Conservation (phyloP, 1,284 basidiomycete species). For the Phlebopus sp. region DNA sequence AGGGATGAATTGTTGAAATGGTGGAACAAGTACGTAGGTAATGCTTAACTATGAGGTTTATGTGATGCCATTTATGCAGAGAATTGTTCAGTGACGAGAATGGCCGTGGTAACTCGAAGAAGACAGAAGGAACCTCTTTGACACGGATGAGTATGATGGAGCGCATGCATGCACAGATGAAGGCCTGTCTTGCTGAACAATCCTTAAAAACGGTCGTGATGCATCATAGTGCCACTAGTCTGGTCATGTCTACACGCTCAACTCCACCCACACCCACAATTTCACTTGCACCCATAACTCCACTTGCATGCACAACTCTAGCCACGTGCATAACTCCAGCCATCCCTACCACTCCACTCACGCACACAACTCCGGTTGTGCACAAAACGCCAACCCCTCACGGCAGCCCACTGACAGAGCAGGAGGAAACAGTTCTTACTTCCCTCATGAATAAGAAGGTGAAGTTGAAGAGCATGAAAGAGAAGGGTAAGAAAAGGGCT, state of each 20-base stretch:
- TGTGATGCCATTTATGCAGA: not conserved
- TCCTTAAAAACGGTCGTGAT: no score
- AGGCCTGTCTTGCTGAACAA: not conserved
- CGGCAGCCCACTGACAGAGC: not conserved
- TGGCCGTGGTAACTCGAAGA: not conserved
- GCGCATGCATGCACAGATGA: not conserved
- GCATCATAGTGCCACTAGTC: no score
- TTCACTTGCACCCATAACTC: no score
- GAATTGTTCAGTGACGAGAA: not conserved
- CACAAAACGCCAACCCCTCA: no score
- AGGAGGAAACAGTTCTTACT: not conserved
- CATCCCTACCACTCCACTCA: no score
- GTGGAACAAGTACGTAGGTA: constrained; percentile 1
- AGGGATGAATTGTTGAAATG: not conserved
- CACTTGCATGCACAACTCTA: no score
- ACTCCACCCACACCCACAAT: no score
- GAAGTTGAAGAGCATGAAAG: not conserved
- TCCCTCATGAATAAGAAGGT: not conserved
- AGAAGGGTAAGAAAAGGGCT: not conserved
- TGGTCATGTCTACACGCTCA: not conserved
- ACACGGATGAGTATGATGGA: not conserved
- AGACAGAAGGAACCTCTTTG: not conserved
- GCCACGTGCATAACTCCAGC: no score
- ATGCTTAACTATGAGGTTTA: not conserved
- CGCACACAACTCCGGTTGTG: no score